Conservation (phyloP, 2,329 filamentous ascomycete species). For the Colletotrichum cordylinicola region DNA sequence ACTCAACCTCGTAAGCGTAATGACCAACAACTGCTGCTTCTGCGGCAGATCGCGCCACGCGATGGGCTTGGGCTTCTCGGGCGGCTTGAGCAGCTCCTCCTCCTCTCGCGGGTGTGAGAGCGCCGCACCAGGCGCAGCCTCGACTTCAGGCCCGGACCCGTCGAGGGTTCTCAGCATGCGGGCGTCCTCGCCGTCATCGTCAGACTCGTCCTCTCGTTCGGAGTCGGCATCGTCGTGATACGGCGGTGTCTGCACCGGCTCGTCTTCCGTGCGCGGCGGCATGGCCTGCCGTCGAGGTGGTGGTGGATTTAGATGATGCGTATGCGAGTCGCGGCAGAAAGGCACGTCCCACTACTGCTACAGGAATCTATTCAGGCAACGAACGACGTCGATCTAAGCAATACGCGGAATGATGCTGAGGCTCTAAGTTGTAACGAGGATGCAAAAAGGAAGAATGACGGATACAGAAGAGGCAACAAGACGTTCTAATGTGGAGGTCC, state of each 20-base stretch:
- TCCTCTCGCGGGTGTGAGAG: neutral
- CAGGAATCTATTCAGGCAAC: neutral
- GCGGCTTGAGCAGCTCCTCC: neutral
- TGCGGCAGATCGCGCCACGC: constrained; percentile 77
- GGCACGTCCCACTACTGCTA: neutral
- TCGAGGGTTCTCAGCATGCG: neutral
- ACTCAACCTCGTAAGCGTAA: constrained; percentile 79
- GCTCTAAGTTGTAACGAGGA: neutral
- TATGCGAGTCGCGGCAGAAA: neutral
- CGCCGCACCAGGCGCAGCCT: neutral
- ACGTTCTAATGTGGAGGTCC: neutral
- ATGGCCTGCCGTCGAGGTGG: neutral
- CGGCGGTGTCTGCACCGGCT: neutral
- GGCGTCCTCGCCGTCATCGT: neutral
- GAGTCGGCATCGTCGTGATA: constrained; percentile 4
- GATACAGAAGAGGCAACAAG: neutral
- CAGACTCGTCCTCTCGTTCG: neutral
- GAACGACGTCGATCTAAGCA: neutral
- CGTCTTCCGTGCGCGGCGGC: neutral
- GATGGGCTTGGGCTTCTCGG: constrained; percentile 47
- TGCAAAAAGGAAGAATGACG: neutral
- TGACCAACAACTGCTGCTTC: constrained; percentile 78
- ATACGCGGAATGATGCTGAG: neutral
- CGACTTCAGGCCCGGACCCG: neutral
- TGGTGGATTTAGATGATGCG: neutral